A percentile compares a stretch with the other conserved stretches of the same genome.
Conservation (phyloP, 345 rosid species). For the Psidium guajava region DNA sequence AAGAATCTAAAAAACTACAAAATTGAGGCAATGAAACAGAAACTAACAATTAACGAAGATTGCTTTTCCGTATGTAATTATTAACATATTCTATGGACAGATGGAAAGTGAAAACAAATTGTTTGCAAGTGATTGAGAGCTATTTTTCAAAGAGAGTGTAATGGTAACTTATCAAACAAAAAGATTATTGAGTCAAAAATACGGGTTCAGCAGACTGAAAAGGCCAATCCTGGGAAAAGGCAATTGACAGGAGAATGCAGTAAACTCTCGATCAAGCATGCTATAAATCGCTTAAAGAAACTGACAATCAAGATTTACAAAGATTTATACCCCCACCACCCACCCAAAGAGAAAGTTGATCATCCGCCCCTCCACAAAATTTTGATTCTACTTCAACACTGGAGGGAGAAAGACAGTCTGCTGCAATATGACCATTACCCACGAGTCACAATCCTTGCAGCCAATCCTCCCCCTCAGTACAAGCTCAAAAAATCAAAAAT, state of each 20-base stretch:
- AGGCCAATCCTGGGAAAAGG: neutral
- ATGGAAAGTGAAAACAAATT: neutral
- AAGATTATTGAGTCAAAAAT: neutral
- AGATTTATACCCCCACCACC: neutral
- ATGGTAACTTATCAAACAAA: neutral
- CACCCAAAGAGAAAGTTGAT: neutral
- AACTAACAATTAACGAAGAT: neutral
- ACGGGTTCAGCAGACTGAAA: neutral
- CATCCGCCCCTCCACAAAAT: neutral
- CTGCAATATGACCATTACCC: neutral
- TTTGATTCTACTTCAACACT: neutral
- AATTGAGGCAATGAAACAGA: neutral
- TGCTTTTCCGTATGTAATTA: neutral
- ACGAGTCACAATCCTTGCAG: neutral
- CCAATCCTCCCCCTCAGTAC: neutral
- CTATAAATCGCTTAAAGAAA: neutral
- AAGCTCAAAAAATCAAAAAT: neutral
- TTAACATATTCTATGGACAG: neutral
- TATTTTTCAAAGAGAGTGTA: neutral
- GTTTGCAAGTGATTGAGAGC: neutral
- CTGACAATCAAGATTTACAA: neutral
- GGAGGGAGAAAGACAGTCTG: neutral
- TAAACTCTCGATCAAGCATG: neutral
- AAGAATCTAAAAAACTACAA: neutral
- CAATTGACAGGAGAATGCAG: neutral